Percentiles rank a stretch among this genome's conserved stretches.
Conservation (phyloP, 306 rosid genomes). For the Casuarina equisetifolia region DNA sequence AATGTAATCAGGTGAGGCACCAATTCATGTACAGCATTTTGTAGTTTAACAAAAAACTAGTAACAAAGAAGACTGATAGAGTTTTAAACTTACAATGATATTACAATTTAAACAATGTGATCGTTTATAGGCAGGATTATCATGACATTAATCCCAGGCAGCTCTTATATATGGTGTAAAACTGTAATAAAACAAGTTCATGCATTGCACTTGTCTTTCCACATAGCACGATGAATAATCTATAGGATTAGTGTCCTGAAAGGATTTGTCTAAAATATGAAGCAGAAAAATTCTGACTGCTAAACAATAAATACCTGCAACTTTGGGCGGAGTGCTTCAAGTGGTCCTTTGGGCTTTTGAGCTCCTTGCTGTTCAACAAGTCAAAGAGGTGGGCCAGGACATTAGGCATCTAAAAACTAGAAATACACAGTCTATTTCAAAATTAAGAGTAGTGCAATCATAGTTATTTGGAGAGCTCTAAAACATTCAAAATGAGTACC, state of each 20-base stretch:
- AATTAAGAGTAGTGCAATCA: constrained; percentile 1
- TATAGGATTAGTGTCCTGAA: not conserved
- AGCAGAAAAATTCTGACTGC: not conserved
- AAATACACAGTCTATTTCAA: constrained; percentile 11
- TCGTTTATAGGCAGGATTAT: not conserved
- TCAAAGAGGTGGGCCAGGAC: constrained; percentile 21
- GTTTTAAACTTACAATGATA: not conserved
- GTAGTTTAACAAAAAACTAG: not conserved
- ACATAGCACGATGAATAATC: not conserved
- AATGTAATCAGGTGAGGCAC: not conserved
- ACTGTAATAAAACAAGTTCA: not conserved
- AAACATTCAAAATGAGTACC: constrained; percentile 45
- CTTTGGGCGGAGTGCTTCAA: constrained; percentile 97
- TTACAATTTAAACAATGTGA: not conserved
- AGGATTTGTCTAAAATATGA: not conserved
- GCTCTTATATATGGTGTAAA: not conserved
- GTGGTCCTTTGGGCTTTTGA: constrained; percentile 96
- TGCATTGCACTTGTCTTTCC: too few relatives aligned
- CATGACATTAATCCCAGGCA: not conserved
- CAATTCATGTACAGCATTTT: not conserved
- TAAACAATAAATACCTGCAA: constrained; percentile 63
- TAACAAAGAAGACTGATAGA: not conserved
- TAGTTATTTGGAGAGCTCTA: constrained; percentile 7
- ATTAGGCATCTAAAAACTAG: constrained; percentile 31
- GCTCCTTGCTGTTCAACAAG: constrained; percentile 68